phyloP scores from a whole-genome alignment of 805 yeast species.

The Candida suzukii region DNA sequence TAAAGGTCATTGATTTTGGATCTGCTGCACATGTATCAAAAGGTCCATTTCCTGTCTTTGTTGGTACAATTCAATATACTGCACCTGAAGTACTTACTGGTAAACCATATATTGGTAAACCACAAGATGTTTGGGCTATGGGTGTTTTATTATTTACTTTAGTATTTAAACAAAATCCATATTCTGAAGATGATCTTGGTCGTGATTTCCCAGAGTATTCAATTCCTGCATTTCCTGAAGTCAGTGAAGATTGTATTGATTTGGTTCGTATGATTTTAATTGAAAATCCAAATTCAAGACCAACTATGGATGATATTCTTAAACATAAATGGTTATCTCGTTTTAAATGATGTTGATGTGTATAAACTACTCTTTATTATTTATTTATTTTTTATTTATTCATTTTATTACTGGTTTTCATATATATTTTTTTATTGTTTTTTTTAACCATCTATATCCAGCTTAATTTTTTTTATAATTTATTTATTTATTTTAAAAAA shows the following conservation, averaged over 20 bases:
- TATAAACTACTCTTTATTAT: not conserved
- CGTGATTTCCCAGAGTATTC: conserved; percentile 84
- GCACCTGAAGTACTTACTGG: conserved; percentile 95
- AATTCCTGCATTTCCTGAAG: conserved; percentile 47
- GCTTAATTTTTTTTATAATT: too few relatives aligned
- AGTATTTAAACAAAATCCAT: conserved; percentile 90
- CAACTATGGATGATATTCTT: conserved; percentile 63
- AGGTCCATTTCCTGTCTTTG: conserved; percentile 96
- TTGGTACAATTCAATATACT: conserved; percentile 95
- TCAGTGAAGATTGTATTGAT: conserved; percentile 52
- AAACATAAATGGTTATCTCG: conserved; percentile 62
- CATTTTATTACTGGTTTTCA: not conserved
- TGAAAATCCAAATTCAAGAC: conserved; percentile 61
- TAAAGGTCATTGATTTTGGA: conserved; percentile 90
- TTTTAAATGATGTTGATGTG: conserved; percentile 9
- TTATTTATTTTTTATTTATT: not conserved
- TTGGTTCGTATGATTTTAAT: conserved; percentile 61
- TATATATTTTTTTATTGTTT: not conserved
- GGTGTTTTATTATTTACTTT: conserved; percentile 88
- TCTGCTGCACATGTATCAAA: conserved; percentile 84
- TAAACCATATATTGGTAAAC: conserved; percentile 81
- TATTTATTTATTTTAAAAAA: too few relatives aligned
- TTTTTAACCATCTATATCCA: conserved; percentile 3
- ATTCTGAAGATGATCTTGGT: conserved; percentile 92
- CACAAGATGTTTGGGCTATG: conserved; percentile 96